Base-by-base conservation (phyloP, 2,329 filamentous ascomycete genomes). In the Penicillium sclerotiorum region DNA sequence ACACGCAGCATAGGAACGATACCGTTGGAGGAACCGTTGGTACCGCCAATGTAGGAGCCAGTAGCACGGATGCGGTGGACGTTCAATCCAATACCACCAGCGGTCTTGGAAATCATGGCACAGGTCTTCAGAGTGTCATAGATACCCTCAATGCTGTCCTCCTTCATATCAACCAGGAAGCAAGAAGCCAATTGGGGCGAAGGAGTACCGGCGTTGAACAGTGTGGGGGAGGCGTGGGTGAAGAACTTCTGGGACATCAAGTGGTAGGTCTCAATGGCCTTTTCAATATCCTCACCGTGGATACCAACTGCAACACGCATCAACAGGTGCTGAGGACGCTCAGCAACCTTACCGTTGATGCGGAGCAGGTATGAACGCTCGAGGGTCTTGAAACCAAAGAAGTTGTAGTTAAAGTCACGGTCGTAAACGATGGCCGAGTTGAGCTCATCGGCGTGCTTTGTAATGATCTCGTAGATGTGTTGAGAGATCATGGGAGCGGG, bases 381-480 rank as follows among this genome's bases (percentile, higher is more conserved):
- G 32, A 99, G 80, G 7, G 94, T 99, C 84, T 99, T 99, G 86
- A 99, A 99, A 58, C 94, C 94, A 67, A 99, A 99, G 79, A 95
- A 99, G 79, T 99, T 94, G 80, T 99, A 99, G 83, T 97, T 96
- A 83, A 99, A 99, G 73, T 99, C 94, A 63, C 94, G 89, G 78
- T 99, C 94, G 67, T 97, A 99, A 65, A 99, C 93, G 71, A 99
- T 97, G 66, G 94, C 94, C 36, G 93, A 97, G 80, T 99, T 96
- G 50, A 99, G 83, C 77, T 99, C 94, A 49, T 96, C 94, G 65
- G 90, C 91, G 75, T 99, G 91, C 67, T 88, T 89, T 89, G 96
- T 94, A 59, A 99, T 88, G 56, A 85, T 90, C 64, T 96, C 89
- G 71, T 96, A 96, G 40, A 89, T 95, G 63, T 88, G 80, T 67